These are phyloP conservation scores for Scedosporium dehoogii DNA, from an alignment of 2,329 filamentous ascomycete species.

Conservation along the genomic window DNA sequence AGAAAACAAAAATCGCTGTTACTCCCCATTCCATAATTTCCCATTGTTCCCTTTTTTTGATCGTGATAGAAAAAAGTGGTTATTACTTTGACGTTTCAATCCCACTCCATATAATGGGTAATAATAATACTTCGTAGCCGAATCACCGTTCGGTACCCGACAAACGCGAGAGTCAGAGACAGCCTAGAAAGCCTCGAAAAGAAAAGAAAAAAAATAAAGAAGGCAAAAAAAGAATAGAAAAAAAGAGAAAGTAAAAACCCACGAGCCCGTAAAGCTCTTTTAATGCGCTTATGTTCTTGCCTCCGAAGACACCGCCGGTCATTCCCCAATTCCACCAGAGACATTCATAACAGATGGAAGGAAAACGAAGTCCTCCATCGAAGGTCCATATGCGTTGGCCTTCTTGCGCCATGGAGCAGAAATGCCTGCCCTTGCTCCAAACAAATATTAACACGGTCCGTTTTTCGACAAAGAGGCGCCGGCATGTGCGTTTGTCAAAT, in stretches of 20 bases:
- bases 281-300: neutral
- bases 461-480: neutral
- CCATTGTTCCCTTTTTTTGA: neutral
- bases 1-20: neutral
- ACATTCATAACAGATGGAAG: slow-evolving; percentile 4
- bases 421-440: slow-evolving; percentile 4
- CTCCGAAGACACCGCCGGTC: neutral
- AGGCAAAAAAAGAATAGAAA: neutral
- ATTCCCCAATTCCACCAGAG: slow-evolving; percentile 1
- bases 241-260: neutral
- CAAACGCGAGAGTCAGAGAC: neutral
- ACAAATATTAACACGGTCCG: neutral
- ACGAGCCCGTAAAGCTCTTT: neutral
- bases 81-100: neutral
- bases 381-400: neutral
- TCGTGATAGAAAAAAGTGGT: neutral
- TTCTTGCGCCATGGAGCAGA: neutral
- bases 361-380: neutral
- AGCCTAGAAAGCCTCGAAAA: neutral
- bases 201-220: neutral
- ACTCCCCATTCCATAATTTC: neutral
- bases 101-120: neutral
- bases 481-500: neutral
- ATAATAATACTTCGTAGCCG: neutral
- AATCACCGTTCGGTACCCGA: neutral